Conservation (phyloP, 2,329 filamentous ascomycete species). For the Dothiorella sarmentorum region DNA sequence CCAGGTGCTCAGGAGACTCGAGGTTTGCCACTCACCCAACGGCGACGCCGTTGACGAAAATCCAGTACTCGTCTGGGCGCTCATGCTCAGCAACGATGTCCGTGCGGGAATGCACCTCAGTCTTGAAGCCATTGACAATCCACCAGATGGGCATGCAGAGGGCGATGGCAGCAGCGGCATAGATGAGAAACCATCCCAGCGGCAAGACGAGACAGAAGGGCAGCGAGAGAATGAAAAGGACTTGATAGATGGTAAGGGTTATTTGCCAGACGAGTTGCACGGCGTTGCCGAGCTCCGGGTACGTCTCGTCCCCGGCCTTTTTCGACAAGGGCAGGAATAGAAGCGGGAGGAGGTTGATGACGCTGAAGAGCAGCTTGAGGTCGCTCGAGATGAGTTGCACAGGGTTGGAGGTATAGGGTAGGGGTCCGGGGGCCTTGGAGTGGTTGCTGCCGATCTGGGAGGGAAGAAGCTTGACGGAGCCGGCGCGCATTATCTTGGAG, state of each 20-base stretch:
- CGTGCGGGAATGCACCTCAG: slow-evolving; percentile 51
- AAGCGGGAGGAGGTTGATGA: slow-evolving; percentile 21
- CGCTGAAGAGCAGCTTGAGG: slow-evolving; percentile 22
- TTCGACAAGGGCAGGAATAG: slow-evolving; percentile 23
- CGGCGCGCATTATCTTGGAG: background rate
- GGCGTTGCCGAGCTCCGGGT: slow-evolving; percentile 56
- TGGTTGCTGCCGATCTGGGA: slow-evolving; percentile 12
- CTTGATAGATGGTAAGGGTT: slow-evolving; percentile 58
- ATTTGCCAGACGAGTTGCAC: slow-evolving; percentile 57
- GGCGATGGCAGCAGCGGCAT: slow-evolving; percentile 28
- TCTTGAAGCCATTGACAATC: slow-evolving; percentile 33
- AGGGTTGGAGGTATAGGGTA: slow-evolving; percentile 28
- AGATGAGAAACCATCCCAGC: slow-evolving; percentile 38
- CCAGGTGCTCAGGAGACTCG: slow-evolving; percentile 19
- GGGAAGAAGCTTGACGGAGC: slow-evolving; percentile 15
- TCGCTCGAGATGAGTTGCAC: slow-evolving; percentile 25
- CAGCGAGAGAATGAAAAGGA: slow-evolving; percentile 57
- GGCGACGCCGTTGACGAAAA: slow-evolving; percentile 74
- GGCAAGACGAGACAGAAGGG: slow-evolving; percentile 47
- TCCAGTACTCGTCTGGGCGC: slow-evolving; percentile 66
- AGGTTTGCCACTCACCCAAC: slow-evolving; percentile 49
- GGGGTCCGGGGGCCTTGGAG: slow-evolving; percentile 7
- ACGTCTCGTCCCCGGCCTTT: slow-evolving; percentile 55
- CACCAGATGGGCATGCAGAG: slow-evolving; percentile 32
- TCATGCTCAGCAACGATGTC: slow-evolving; percentile 42